Evolutionary conservation across 768 basidiomycete genomes (phyloP), one percentile per base, ranked within the genome.

Genomic region (Panaeolus cyanescens): DNA sequence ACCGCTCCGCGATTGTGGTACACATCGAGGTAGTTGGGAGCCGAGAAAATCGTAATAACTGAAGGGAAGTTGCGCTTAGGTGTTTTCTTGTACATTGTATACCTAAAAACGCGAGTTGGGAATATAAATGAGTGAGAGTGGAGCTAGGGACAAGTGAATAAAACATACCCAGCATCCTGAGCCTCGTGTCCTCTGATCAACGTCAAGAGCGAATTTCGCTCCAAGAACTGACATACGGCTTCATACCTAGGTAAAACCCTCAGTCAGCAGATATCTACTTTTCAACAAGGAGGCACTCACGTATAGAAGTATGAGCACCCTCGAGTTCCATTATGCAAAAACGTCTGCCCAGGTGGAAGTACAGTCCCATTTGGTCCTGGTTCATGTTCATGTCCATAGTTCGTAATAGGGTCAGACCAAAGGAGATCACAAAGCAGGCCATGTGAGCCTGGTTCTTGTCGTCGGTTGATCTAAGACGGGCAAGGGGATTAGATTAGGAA

Each of bases 1-100:
- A 99, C 92, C 2, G 96, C 96, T 0, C 92, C 96, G 62, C 95
- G 93, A 75, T 99, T 99, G 74, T 93, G 90, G 76, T 98, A 97
- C 17, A 93, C 92, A 72, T 98, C 96, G 62, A 97, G 86, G 73
- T 97, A 98, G 72, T 97, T 96, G 10, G 96, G 96, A 1, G 96
- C 96, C 17, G 92, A 94, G 79, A 99, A 99, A 67, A 99, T 93
- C 34, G 96, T 99, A 78, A 99, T 97, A 32, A 99, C 92, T 0
- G 93, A 93, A 0, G 96, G 95, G 76, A 98, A 99, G 61, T 93
- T 95, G 70, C 93, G 96, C 36, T 89, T 91, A 45, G 93, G 92
- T 0, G 96, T 97, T 75, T 96, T 96, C 64, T 93, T 87, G 74
- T 94, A 91, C 95, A 99, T 98, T 56, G 90, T 91, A 70, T 92